A percentile compares a stretch with the other conserved stretches of the same genome.
Conservation (phyloP, 768 basidiomycete species). For the Coprinellus micaceus region DNA sequence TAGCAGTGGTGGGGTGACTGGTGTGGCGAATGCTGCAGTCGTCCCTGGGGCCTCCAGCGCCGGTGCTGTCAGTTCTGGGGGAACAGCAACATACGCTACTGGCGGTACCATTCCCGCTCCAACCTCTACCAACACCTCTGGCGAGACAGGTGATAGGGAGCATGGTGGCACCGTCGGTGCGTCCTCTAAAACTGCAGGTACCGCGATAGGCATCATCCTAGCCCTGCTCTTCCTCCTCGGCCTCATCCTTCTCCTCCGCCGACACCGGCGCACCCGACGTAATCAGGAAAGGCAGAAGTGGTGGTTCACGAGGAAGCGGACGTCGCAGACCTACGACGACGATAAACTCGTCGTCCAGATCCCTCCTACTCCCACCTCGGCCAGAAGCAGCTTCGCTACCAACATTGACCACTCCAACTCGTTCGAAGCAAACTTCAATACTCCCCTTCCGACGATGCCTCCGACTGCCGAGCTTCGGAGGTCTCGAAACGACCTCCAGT, state of each 20-base stretch:
- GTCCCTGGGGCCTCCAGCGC: background rate
- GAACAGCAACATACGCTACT: conserved; percentile 19
- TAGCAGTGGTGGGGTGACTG: too few species aligned
- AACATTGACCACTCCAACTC: conserved; percentile 46
- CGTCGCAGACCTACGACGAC: conserved; percentile 21
- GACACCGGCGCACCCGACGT: conserved; percentile 41
- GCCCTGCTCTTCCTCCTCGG: conserved; percentile 31
- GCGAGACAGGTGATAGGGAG: background rate
- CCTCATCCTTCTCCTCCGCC: conserved; percentile 44
- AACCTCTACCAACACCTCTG: background rate
- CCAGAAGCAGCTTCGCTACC: conserved; percentile 64
- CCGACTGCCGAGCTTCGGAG: conserved; percentile 55
- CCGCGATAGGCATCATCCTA: conserved; percentile 46
- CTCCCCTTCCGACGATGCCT: conserved; percentile 38
- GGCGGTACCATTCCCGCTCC: conserved; percentile 19
- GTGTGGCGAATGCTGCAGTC: background rate
- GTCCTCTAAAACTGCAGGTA: conserved; percentile 25
- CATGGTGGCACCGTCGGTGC: conserved; percentile 6
- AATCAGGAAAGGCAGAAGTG: conserved; percentile 39
- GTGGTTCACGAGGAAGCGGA: conserved; percentile 37
- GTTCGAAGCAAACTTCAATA: conserved; percentile 18
- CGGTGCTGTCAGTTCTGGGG: background rate
- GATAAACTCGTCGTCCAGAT: conserved; percentile 21
- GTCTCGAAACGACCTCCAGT: conserved; percentile 24
- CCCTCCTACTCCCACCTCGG: conserved; percentile 21